Evolutionary conservation across 768 basidiomycete species (phyloP), one percentile per base, ranked within the genome.

Genomic region (Trametes cingulata): DNA sequence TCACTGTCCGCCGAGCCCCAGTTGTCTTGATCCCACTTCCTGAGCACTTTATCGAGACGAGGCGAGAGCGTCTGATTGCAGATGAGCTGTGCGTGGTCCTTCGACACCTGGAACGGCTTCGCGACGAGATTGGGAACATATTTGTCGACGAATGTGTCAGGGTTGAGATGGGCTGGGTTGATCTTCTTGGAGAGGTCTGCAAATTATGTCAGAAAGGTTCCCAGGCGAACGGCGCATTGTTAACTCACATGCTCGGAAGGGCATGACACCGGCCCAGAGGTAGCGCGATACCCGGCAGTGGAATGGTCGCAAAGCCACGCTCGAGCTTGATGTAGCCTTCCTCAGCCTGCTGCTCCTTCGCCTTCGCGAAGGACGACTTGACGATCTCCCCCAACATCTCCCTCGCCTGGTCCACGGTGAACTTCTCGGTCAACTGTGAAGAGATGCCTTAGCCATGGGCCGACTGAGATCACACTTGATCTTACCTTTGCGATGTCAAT

Each of bases 41-140:
- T 87, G 61, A 99, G 82, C n/a, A 99, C 90, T 72, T 93, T 95
- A 68, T 95, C 93, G 56, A 99, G 88, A 50, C 91, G 87, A 29
- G 96, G 96, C 2, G 97, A 99, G 12, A 89, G 88, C 0, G 96
- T 99, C 76, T 97, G 95, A 66, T 95, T 93, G 74, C 95, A 96
- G 71, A 99, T 96, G 69, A 91, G 83, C 72, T 98, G 93, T 1
- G 91, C 92, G 69, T 99, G 98, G 52, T 89, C 88, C 68, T 82
- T 86, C 33, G 89, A 81, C 56, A 95, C 85, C 25, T 87, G 83
- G 74, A 95, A 95, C 0, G 91, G 92, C 68, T 86, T 85, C 58
- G 93, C 93, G 68, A 98, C 86, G 67, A 99, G 83, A 77, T 99
- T 99, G 41, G 97, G 97, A 52, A 99, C 95, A 75, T 99, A 99